Evolutionary conservation across 1,284 basidiomycete species (phyloP).

Genomic region (Schizophyllum amplum): DNA sequence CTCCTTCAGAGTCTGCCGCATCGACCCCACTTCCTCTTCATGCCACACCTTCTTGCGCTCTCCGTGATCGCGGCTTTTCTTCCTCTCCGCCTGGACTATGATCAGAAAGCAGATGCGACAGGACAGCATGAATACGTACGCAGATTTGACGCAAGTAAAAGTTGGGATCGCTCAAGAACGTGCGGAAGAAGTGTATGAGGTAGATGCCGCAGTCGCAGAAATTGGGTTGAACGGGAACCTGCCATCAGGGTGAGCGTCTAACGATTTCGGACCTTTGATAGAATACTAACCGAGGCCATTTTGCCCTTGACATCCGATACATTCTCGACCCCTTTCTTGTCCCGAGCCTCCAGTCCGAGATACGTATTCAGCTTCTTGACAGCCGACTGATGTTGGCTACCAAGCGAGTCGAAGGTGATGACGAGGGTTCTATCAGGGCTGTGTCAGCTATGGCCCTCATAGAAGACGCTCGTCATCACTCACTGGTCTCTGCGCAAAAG

Average conservation of each 20-base stretch:
- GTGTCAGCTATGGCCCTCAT: not conserved
- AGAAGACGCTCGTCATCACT: too few species aligned
- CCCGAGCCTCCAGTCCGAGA: conserved; percentile 70
- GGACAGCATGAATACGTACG: conserved; percentile 23
- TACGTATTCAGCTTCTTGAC: conserved; percentile 59
- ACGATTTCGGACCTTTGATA: conserved; percentile 1
- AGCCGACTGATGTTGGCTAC: conserved; percentile 58
- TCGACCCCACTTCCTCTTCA: conserved; percentile 24
- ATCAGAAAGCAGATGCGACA: not conserved
- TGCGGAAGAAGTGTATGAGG: conserved; percentile 71
- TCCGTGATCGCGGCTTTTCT: conserved; percentile 18
- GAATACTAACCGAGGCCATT: conserved; percentile 35
- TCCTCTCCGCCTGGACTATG: conserved; percentile 20
- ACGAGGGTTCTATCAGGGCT: conserved; percentile 54
- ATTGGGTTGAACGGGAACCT: conserved; percentile 80
- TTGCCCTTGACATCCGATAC: conserved; percentile 36
- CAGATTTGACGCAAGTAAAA: conserved; percentile 36
- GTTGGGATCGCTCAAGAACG: conserved; percentile 55
- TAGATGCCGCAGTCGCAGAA: conserved; percentile 84
- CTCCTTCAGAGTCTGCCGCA: conserved; percentile 29
- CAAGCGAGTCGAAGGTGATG: conserved; percentile 85
- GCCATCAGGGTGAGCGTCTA: conserved; percentile 5
- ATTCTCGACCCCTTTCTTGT: conserved; percentile 49
- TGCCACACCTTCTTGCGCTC: conserved; percentile 44
- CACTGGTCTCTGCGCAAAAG: not conserved